phyloP scores from a whole-genome alignment of 2,329 filamentous ascomycete genomes.

The Didymella exigua region DNA sequence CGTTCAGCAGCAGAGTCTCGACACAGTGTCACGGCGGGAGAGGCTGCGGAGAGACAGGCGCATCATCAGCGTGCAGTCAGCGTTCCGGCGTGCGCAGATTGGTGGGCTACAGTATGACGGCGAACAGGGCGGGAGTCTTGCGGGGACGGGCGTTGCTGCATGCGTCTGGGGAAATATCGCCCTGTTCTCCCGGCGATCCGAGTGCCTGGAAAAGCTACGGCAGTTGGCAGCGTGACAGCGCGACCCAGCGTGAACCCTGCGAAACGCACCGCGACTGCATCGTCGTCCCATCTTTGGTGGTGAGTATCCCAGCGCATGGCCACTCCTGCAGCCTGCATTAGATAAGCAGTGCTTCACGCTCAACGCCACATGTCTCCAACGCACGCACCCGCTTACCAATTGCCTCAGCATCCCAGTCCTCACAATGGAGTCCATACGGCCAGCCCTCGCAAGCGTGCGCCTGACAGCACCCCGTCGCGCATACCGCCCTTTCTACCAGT shows the following conservation, averaged over 20 bases:
- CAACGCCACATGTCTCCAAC: neutral
- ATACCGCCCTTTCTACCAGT: slow-evolving; percentile 32
- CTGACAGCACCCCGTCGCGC: slow-evolving; percentile 24
- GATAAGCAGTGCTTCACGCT: neutral
- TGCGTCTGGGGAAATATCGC: slow-evolving; percentile 1
- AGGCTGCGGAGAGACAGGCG: slow-evolving; percentile 22
- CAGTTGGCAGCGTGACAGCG: neutral
- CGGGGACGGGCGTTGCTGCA: too few relatives aligned
- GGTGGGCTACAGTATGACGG: slow-evolving; percentile 13
- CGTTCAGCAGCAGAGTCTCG: slow-evolving; percentile 16
- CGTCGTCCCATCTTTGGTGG: neutral
- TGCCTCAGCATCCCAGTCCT: neutral
- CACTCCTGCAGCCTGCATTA: neutral
- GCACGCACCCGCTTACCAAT: slow-evolving; percentile 1
- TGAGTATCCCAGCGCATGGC: neutral
- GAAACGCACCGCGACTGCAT: neutral
- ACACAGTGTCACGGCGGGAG: slow-evolving; percentile 1
- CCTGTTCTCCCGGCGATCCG: neutral
- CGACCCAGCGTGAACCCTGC: neutral
- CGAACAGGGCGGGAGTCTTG: slow-evolving; percentile 2
- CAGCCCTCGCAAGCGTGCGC: slow-evolving; percentile 30
- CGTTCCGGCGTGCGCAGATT: slow-evolving; percentile 8
- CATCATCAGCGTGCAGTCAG: slow-evolving; percentile 26
- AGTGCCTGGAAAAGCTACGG: slow-evolving; percentile 4
- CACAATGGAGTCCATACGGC: slow-evolving; percentile 27